Evolutionary conservation across 2,329 filamentous ascomycete species (phyloP).

Genomic region (Arthrobotrys entomopaga): DNA sequence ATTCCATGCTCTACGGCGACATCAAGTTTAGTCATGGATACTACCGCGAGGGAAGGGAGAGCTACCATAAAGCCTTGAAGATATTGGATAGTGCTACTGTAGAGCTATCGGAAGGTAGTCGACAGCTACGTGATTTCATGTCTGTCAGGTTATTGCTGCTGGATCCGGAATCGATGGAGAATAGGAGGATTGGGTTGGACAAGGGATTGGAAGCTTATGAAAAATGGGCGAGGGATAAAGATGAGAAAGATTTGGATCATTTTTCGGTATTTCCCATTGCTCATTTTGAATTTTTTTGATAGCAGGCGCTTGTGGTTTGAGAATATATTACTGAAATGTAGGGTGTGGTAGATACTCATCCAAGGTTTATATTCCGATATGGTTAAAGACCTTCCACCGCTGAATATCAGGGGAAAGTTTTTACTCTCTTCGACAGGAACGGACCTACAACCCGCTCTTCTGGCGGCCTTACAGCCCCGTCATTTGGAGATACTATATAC

Average conservation of each 20-base stretch:
- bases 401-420: background rate
- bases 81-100: slow-evolving; percentile 10
- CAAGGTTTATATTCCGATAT: slow-evolving; percentile 37
- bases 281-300: background rate
- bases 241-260: slow-evolving; percentile 28
- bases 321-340: background rate
- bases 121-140: slow-evolving; percentile 32
- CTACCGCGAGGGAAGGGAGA: slow-evolving; percentile 31
- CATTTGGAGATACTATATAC: slow-evolving; percentile 35
- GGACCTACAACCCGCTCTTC: slow-evolving; percentile 7
- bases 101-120: slow-evolving; percentile 42
- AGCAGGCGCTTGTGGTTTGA: too few species aligned
- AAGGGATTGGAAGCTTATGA: slow-evolving; percentile 13
- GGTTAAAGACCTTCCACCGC: slow-evolving; percentile 20
- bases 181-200: slow-evolving; percentile 3
- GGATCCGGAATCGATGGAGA: slow-evolving; percentile 19
- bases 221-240: slow-evolving; percentile 36
- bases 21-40: slow-evolving; percentile 48
- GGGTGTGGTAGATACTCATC: slow-evolving; percentile 22
- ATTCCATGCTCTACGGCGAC: slow-evolving; percentile 29
- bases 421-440: background rate
- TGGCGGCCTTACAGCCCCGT: slow-evolving; percentile 6
- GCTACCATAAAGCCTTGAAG: slow-evolving; percentile 21
- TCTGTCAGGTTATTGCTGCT: slow-evolving; percentile 15
- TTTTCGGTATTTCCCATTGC: slow-evolving; percentile 22